Percentiles rank a stretch among this genome's conserved stretches.
Evolutionary conservation across 2,329 filamentous ascomycete species (phyloP).

Genomic region (Xylaria sp.): DNA sequence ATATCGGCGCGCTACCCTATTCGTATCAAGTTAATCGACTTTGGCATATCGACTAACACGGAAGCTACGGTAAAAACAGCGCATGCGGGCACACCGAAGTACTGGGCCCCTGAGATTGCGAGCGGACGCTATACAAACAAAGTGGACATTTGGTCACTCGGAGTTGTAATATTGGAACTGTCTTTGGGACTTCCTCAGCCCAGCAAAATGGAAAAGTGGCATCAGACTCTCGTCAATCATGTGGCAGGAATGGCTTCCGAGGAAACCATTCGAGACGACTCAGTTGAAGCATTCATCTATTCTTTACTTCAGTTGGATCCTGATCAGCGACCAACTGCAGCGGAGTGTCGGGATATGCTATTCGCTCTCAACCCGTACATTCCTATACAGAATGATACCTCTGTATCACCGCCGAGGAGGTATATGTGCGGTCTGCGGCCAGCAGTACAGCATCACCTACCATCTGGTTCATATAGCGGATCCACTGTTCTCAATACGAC

Average conservation of each 20-base stretch:
- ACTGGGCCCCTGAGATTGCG: constrained; percentile 1
- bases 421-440: background rate
- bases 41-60: no score
- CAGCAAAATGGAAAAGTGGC: no score
- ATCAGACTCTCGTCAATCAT: no score
- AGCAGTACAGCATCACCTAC: background rate
- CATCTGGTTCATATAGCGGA: background rate
- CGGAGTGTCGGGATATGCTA: background rate
- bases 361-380: no score
- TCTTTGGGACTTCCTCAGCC: no score
- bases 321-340: background rate
- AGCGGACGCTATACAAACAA: background rate
- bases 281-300: background rate
- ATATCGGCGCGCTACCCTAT: constrained; percentile 5
- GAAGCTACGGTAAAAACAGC: no score
- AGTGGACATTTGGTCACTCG: constrained; percentile 30
- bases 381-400: no score
- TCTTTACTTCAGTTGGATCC: background rate
- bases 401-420: background rate
- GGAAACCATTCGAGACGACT: no score
- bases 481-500: background rate
- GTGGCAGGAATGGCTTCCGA: no score
- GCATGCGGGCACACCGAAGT: no score
- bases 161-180: background rate
- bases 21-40: constrained; percentile 16